These are phyloP conservation scores for Nakaseomyces uthaithaninus DNA, from an alignment of 1,139 yeast species.

Conservation along the genomic window DNA sequence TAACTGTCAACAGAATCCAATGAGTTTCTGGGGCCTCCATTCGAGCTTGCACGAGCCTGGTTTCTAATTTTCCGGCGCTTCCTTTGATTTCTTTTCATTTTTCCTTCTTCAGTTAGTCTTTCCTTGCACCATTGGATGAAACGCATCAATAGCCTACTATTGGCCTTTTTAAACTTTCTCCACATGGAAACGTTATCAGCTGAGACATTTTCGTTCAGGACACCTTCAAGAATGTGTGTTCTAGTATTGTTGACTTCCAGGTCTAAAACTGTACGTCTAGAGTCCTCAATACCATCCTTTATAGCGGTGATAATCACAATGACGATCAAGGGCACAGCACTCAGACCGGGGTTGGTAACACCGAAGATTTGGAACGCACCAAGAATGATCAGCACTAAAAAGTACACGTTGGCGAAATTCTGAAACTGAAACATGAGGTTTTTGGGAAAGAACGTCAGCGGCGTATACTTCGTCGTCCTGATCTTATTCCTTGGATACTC, in stretches of 20 bases:
- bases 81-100: constrained; percentile 20
- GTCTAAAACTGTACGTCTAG: constrained; percentile 72
- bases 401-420: constrained; percentile 85
- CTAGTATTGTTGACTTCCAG: constrained; percentile 80
- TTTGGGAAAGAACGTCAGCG: constrained; percentile 79
- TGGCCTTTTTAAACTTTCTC: constrained; percentile 53
- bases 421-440: constrained; percentile 72
- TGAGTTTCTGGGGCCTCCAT: constrained; percentile 26
- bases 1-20: constrained; percentile 29
- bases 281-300: constrained; percentile 93
- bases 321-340: constrained; percentile 90
- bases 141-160: constrained; percentile 33
- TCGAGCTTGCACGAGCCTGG: constrained; percentile 7
- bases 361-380: constrained; percentile 90
- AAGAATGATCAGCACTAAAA: constrained; percentile 68
- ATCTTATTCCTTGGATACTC: constrained; percentile 79
- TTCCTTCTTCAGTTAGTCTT: constrained; percentile 36
- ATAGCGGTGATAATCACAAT: constrained; percentile 82
- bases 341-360: constrained; percentile 78
- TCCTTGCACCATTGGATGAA: constrained; percentile 31
- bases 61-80: constrained; percentile 9
- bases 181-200: constrained; percentile 49
- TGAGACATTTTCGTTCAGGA: constrained; percentile 70
- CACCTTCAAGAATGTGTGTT: constrained; percentile 65
- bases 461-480: constrained; percentile 93